Percentiles rank a stretch among this genome's conserved stretches.
Conservation (phyloP, 2,329 filamentous ascomycete genomes). For the Alternaria sp. region DNA sequence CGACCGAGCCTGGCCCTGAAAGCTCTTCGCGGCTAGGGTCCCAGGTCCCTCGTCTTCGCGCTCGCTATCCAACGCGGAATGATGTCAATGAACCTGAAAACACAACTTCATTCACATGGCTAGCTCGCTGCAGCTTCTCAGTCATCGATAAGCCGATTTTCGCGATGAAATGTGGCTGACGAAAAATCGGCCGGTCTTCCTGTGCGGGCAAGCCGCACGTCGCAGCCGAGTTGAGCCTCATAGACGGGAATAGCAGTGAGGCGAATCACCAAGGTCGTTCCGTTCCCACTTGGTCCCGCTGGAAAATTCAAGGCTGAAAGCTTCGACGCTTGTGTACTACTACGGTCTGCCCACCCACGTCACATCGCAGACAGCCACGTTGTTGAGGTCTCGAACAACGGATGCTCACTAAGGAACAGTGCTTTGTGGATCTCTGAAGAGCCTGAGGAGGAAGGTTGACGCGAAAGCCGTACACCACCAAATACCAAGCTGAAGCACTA, state of each 20-base stretch:
- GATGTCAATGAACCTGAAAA: conserved; percentile 5
- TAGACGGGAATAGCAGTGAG: conserved; percentile 9
- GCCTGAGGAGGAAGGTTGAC: background rate
- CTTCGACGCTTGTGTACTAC: conserved; percentile 13
- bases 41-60: background rate
- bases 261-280: conserved; percentile 3
- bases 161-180: background rate
- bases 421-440: background rate
- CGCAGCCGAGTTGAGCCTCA: conserved; percentile 2
- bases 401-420: background rate
- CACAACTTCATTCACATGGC: background rate
- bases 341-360: conserved; percentile 20
- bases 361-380: conserved; percentile 18
- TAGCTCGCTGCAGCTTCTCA: background rate
- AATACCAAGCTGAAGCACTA: background rate
- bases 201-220: background rate
- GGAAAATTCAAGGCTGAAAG: conserved; percentile 26
- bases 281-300: conserved; percentile 12
- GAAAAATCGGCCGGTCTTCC: background rate
- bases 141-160: background rate
- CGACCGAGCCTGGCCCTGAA: background rate
- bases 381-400: background rate
- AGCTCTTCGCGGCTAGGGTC: background rate
- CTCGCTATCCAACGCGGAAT: background rate
- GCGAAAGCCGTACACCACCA: background rate